Evolutionary conservation across 2,329 filamentous ascomycete species (phyloP), one percentile per base, ranked within the genome.

Genomic region (Amylocarpus encephaloides): DNA sequence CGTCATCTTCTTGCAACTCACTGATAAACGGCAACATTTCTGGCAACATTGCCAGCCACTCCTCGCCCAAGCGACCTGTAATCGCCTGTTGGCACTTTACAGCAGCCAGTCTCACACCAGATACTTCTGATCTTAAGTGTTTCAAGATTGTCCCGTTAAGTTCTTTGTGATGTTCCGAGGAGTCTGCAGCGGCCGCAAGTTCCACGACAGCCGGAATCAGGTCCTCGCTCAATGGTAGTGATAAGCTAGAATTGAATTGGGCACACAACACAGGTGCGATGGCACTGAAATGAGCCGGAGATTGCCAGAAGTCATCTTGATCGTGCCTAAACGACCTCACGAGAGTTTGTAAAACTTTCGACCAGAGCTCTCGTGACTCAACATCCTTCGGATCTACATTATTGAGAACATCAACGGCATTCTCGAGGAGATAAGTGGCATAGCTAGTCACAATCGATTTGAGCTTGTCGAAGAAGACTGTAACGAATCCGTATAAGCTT

Each of bases 11-110:
- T 71, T 95, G 86, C 63, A 95, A 69, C 72, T 98, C 93, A 63
- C 88, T 94, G 61, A 99, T 95, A 57, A 92, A 88, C 16, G 94
- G 92, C 66, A 98, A 71, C 86, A 96, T 97, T 77, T 98, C 93
- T 0, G 92, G 89, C 65, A 97, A 68, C 73, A 94, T 79, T 1
- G 83, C 80, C 52, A 98, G 71, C 93, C 93, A 98, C 65, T 98
- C 93, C 67, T 97, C 91, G 52, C 91, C 91, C 22, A 97, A 71
- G 43, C 80, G 76, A 59, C 86, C 82, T 11, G 90, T 94, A 55
- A 97, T 73, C 12, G 78, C 79, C 65, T 90, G 85, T 71, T 97
- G 82, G 59, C 85, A 85, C 69, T 83, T 83, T 33, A 98, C 84
- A 0, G 88, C 89, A 1, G 87, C 88, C 32, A 97, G 73, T 13